These are phyloP conservation scores for Alternaria gaisen DNA, from an alignment of 2,329 filamentous ascomycete species.

Conservation along the genomic window DNA sequence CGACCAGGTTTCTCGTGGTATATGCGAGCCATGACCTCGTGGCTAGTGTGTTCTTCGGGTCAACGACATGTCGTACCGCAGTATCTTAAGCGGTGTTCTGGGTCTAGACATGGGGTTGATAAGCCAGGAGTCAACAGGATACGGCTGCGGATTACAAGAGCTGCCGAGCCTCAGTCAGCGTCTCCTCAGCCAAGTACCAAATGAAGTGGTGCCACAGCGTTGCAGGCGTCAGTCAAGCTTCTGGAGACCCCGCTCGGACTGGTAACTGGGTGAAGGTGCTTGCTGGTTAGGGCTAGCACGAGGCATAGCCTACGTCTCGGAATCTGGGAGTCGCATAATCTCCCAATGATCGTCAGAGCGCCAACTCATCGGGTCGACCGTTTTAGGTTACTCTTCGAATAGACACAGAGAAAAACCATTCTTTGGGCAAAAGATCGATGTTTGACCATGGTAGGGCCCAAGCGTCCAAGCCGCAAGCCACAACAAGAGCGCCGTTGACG, in stretches of 20 bases:
- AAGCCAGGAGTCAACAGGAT: conserved; percentile 23
- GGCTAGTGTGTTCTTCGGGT: conserved; percentile 6
- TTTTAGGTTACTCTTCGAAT: conserved; percentile 30
- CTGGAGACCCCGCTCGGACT: conserved; percentile 38
- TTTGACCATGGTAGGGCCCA: conserved; percentile 24
- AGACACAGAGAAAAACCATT: conserved; percentile 22
- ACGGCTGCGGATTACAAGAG: conserved; percentile 9
- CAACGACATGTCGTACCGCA: conserved; percentile 9
- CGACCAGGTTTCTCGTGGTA: conserved; percentile 18
- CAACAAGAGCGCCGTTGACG: conserved; percentile 20
- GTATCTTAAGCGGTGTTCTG: conserved; percentile 10
- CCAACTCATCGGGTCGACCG: conserved; percentile 28
- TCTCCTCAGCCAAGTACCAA: conserved; percentile 7
- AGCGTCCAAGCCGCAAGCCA: conserved; percentile 15
- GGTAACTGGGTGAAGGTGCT: conserved; percentile 28
- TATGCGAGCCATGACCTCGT: conserved; percentile 3
- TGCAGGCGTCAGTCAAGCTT: conserved; percentile 23
- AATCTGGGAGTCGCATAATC: conserved; percentile 28
- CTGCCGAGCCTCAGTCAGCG: conserved; percentile 21
- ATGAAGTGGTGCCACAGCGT: conserved; percentile 28
- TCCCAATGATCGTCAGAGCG: conserved; percentile 31
- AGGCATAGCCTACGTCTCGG: conserved; percentile 32
- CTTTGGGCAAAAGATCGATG: conserved; percentile 25
- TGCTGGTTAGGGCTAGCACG: conserved; percentile 35
- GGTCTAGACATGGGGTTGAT: conserved; percentile 17